These are phyloP conservation scores for Ophiostoma pallidulum DNA, from an alignment of 2,329 filamentous ascomycete species.

Conservation along the genomic window DNA sequence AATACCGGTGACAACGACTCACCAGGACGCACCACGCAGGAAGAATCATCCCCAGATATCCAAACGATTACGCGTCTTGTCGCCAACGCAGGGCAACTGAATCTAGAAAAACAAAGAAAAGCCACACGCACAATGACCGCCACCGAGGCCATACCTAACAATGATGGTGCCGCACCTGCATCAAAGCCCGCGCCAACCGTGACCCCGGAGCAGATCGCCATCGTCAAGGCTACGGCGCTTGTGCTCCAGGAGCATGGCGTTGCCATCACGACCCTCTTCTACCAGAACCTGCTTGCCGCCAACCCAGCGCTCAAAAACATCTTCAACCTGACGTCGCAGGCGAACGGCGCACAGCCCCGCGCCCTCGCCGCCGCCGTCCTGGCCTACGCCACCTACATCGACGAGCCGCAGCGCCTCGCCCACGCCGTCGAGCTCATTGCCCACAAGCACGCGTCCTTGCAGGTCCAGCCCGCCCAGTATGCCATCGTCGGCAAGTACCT, in stretches of 20 bases:
- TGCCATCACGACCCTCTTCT: conserved; percentile 63
- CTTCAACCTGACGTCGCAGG: conserved; percentile 63
- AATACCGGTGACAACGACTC: neutral
- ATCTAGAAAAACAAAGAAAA: no score
- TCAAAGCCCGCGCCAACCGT: conserved; percentile 28
- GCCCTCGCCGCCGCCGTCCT: conserved; percentile 61
- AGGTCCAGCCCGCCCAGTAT: conserved; percentile 60
- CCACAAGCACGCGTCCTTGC: conserved; percentile 67
- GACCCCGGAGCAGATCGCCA: conserved; percentile 53
- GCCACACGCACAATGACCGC: neutral
- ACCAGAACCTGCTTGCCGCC: conserved; percentile 55
- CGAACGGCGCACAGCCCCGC: conserved; percentile 56
- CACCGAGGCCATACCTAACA: neutral
- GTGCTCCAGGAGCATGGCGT: conserved; percentile 59
- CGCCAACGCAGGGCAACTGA: no score
- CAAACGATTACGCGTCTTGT: no score
- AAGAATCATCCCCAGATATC: no score
- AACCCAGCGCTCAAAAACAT: conserved; percentile 58
- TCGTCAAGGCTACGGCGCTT: conserved; percentile 70
- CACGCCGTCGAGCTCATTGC: conserved; percentile 58
- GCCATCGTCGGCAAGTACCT: conserved; percentile 59
- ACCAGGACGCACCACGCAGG: no score
- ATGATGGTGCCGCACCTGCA: no score
- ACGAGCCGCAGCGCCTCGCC: conserved; percentile 52
- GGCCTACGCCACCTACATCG: conserved; percentile 64